phyloP scores from a whole-genome alignment of 2,329 filamentous ascomycete genomes.

The Pseudogymnoascus sp. region DNA sequence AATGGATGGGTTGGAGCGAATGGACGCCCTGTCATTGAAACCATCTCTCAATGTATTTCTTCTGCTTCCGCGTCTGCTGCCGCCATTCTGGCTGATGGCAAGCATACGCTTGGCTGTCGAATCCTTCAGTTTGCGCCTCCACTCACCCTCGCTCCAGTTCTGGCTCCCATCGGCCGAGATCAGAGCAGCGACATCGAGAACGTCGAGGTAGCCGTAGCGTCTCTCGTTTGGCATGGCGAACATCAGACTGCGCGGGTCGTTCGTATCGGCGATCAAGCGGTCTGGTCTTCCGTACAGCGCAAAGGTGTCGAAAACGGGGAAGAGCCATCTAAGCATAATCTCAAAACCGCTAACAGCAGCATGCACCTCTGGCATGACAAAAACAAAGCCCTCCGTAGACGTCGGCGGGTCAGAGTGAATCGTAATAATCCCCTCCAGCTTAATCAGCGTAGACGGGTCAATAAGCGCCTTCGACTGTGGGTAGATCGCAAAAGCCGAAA shows the following conservation, averaged over 20 bases:
- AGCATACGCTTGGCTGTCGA: conserved; percentile 73
- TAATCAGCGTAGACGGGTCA: conserved; percentile 87
- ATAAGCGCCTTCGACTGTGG: conserved; percentile 90
- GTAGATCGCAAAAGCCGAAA: conserved; percentile 90
- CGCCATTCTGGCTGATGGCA: conserved; percentile 40
- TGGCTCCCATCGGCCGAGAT: conserved; percentile 71
- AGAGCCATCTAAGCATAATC: conserved; percentile 86
- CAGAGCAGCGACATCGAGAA: conserved; percentile 71
- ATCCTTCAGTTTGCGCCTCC: conserved; percentile 84
- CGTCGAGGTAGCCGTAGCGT: conserved; percentile 83
- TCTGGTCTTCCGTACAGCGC: conserved; percentile 82
- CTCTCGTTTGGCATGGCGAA: conserved; percentile 91
- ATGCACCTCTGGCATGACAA: conserved; percentile 92
- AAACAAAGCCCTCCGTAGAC: conserved; percentile 85
- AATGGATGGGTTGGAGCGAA: conserved; percentile 43
- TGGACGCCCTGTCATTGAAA: conserved; percentile 45
- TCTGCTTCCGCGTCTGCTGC: conserved; percentile 46
- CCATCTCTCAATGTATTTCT: conserved; percentile 48
- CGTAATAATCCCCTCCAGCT: conserved; percentile 84
- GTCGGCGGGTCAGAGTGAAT: conserved; percentile 74
- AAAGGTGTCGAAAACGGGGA: conserved; percentile 91
- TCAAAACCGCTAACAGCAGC: conserved; percentile 92
- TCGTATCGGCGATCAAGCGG: conserved; percentile 75
- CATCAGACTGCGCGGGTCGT: conserved; percentile 87
- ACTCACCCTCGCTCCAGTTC: conserved; percentile 77